phyloP scores from a whole-genome alignment of 2,329 filamentous ascomycete genomes.

The Didymella glomerata region DNA sequence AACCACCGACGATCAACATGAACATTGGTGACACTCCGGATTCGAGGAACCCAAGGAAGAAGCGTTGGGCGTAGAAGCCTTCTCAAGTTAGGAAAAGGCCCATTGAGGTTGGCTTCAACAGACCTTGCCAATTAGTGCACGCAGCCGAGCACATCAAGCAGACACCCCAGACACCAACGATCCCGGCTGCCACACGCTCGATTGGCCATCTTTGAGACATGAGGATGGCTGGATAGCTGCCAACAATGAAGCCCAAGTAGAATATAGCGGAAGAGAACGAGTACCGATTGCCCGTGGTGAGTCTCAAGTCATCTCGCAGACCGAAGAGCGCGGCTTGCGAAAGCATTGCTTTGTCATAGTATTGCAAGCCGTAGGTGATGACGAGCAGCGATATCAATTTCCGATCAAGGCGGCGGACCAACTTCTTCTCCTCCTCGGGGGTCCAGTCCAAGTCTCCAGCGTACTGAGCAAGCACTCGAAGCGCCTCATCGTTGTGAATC shows the following conservation, averaged over 20 bases:
- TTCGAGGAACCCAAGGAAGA: conserved; percentile 65
- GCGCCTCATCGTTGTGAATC: conserved; percentile 31
- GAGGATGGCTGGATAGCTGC: conserved; percentile 57
- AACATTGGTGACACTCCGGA: conserved; percentile 63
- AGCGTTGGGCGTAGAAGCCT: conserved; percentile 60
- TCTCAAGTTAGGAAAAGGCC: not conserved
- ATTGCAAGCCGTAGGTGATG: conserved; percentile 42
- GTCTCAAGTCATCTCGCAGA: conserved; percentile 44
- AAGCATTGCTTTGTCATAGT: conserved; percentile 58
- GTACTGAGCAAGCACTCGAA: conserved; percentile 41
- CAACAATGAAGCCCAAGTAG: conserved; percentile 59
- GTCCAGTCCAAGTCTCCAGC: conserved; percentile 56
- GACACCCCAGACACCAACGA: conserved; percentile 56
- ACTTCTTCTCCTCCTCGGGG: conserved; percentile 50
- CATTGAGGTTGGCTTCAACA: not conserved
- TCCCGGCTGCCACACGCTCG: conserved; percentile 55
- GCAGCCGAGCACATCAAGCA: conserved; percentile 41
- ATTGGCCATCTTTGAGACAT: conserved; percentile 59
- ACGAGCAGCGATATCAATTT: conserved; percentile 36
- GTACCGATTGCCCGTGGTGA: conserved; percentile 53
- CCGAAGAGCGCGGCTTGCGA: conserved; percentile 57
- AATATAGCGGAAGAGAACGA: conserved; percentile 56
- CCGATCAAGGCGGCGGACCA: conserved; percentile 37
- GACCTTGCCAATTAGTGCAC: conserved; percentile 58
- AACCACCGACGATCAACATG: conserved; percentile 52